Percentiles rank a stretch among this genome's conserved stretches.
Conservation (phyloP, 345 rosid genomes). For the Ricinus communis region DNA sequence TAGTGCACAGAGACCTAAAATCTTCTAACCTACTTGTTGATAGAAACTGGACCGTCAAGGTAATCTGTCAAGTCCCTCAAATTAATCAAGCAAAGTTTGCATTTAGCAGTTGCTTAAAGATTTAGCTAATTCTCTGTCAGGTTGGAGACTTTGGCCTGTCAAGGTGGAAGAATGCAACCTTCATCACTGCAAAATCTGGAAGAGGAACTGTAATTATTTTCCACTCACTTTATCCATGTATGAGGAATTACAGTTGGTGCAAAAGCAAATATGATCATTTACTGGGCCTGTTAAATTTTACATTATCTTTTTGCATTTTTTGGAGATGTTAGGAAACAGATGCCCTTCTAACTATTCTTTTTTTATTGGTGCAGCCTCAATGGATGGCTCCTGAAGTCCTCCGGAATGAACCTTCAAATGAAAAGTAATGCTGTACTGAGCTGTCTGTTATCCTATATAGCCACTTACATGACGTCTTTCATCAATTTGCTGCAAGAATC, state of each 20-base stretch:
- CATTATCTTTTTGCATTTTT: not conserved
- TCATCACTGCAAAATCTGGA: conserved; percentile 70
- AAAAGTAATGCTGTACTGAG: conserved; percentile 49
- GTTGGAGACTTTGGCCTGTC: conserved; percentile 97
- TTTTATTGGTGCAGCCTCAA: conserved; percentile 61
- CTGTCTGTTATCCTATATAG: not conserved
- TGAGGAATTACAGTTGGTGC: not conserved
- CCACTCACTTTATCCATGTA: not conserved
- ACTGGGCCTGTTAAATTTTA: not conserved
- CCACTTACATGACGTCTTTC: not conserved
- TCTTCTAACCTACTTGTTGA: conserved; percentile 92
- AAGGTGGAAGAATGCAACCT: conserved; percentile 74
- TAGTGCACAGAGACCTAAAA: conserved; percentile 83
- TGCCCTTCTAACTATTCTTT: not conserved
- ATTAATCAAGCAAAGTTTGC: not conserved
- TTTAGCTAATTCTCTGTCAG: conserved; percentile 31
- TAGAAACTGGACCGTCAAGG: conserved; percentile 90
- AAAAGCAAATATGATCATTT: too few species aligned
- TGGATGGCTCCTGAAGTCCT: conserved; percentile 99
- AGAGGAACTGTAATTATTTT: conserved; percentile 68
- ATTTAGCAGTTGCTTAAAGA: conserved; percentile 2
- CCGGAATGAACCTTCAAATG: conserved; percentile 81
- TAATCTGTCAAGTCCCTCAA: conserved; percentile 22
- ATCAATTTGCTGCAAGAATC: not conserved
- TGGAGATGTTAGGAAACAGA: too few species aligned